Evolutionary conservation across 805 yeast genomes (phyloP).

Genomic region (Lipomyces yamadae): DNA sequence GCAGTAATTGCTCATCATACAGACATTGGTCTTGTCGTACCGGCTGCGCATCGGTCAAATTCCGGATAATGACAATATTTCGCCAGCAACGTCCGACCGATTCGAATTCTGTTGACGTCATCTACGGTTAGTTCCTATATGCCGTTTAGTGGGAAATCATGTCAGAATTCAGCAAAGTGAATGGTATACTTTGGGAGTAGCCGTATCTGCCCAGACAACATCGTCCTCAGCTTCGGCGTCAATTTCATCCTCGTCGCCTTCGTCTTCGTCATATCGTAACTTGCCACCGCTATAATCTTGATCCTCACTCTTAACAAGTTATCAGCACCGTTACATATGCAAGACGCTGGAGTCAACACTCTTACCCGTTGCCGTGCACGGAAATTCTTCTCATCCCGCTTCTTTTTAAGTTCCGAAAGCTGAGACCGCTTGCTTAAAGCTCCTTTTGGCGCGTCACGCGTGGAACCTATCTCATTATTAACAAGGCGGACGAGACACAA

Average conservation of each 20-base stretch:
- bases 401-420: conserved; percentile 73
- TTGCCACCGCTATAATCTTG: conserved; percentile 48
- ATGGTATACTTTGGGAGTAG: conserved; percentile 4
- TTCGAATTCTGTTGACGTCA: conserved; percentile 73
- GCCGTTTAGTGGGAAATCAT: neutral
- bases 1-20: neutral
- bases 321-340: neutral
- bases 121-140: conserved; percentile 54
- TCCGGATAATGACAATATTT: conserved; percentile 82
- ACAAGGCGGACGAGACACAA: no score
- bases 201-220: conserved; percentile 42
- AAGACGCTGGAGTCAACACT: no score
- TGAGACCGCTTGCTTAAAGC: conserved; percentile 54
- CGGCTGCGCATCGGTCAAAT: conserved; percentile 69
- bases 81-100: conserved; percentile 77
- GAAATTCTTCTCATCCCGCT: conserved; percentile 61
- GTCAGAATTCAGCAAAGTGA: neutral
- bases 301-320: conserved; percentile 47
- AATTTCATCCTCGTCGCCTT: conserved; percentile 50
- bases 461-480: conserved; percentile 43
- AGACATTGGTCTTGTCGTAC: conserved; percentile 40
- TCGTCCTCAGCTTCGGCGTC: conserved; percentile 51
- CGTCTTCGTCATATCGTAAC: conserved; percentile 52
- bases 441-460: conserved; percentile 51
- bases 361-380: conserved; percentile 31